Evolutionary conservation across 192 early-diverging fungal genomes (phyloP), one percentile per base, ranked within the genome.

Genomic region (Backusella westeae): DNA sequence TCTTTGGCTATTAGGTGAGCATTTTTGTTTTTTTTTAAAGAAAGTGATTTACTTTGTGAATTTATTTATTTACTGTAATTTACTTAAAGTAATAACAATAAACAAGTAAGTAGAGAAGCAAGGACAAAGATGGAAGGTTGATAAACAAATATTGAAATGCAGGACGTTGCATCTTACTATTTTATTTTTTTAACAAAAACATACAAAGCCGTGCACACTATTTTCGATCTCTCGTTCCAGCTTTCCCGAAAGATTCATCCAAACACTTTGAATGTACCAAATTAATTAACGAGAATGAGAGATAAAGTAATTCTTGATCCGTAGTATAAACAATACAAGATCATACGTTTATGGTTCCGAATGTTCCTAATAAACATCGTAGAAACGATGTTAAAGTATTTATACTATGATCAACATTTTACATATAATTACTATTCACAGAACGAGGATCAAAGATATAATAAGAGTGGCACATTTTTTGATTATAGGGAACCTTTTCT

Each of bases 361-460:
- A 49, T 49, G n/a, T 49, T 49, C 46, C 17, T 49, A n/a, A 49
- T 49, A 49, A 49, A n/a, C 46, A 49, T 49, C 19, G 19, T 49
- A 49, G 15, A 49, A 17, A 19, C 6, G 19, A 7, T 49, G 1
- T n/a, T 5, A 19, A 49, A 49, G 46, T 19, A 49, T 49, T 49
- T 49, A 21, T 49, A 68, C 36, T 36, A 7, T 36, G 34, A 68
- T 68, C 67, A 67, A 67, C 65, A 26, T 68, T 34, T 68, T 26
- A 68, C 67, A 68, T 34, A 68, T 17, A 68, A 32, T n/a, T 34
- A 68, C 67, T 67, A 67, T 67, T 67, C 65, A 34, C 34, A 32
- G 65, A 49, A 49, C 46, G 19, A 49, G 19, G 46, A 26, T 59
- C n/a, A 59, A 26, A 59, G 2, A 59, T 59, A 12, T 29, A 63